Evolutionary conservation across 2,329 filamentous ascomycete species (phyloP).

Genomic region (Parastagonospora nodorum): DNA sequence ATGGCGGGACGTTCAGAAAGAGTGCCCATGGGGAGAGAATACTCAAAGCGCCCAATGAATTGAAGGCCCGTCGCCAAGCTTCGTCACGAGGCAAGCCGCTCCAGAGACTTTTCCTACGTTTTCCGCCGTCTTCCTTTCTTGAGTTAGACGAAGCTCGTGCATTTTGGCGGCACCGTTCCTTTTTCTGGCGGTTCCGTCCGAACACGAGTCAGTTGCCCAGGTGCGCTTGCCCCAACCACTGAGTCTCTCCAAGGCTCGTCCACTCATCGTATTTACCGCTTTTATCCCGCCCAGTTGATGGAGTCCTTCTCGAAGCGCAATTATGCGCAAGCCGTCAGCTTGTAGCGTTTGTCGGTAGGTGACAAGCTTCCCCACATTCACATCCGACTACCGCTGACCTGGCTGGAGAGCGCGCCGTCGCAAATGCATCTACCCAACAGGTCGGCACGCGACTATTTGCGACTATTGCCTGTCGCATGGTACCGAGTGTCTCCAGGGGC

Average conservation of each 20-base stretch:
- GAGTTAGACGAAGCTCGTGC: background rate
- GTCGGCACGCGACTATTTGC: constrained; percentile 16
- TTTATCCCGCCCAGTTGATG: background rate
- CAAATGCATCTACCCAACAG: constrained; percentile 26
- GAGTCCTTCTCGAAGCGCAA: background rate
- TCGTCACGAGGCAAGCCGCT: no score
- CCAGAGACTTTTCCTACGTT: constrained; percentile 19
- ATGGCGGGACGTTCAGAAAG: constrained; percentile 7
- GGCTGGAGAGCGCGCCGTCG: constrained; percentile 23
- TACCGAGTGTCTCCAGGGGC: constrained; percentile 23
- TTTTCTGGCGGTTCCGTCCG: background rate
- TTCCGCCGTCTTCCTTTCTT: background rate
- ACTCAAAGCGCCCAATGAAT: constrained; percentile 15
- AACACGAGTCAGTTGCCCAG: background rate
- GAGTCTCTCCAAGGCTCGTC: no score
- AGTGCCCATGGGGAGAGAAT: constrained; percentile 24
- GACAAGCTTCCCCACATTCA: constrained; percentile 2
- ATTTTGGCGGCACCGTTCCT: background rate
- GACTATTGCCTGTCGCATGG: constrained; percentile 27
- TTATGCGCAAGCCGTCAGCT: constrained; percentile 31
- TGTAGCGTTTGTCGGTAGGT: constrained; percentile 27
- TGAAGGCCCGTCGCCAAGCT: background rate
- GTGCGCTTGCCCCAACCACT: no score
- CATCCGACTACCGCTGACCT: constrained; percentile 5
- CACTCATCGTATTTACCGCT: background rate